These are phyloP conservation scores for Cladosporium sp. DNA, from an alignment of 2,329 filamentous ascomycete genomes.

Conservation along the genomic window DNA sequence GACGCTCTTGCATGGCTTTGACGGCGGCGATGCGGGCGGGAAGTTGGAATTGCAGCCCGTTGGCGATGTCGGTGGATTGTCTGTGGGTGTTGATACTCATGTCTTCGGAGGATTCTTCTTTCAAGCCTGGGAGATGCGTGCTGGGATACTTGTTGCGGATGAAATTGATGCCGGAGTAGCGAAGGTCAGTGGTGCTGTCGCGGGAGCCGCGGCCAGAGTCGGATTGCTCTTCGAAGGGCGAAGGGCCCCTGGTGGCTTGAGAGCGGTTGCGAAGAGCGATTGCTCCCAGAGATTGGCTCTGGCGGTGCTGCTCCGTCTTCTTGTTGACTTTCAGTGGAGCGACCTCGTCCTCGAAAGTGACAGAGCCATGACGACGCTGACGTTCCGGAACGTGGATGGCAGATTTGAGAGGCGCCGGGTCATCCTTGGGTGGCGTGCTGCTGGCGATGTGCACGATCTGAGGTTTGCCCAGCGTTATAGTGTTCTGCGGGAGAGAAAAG, in stretches of 20 bases:
- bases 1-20: conserved; percentile 33
- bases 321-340: conserved; percentile 32
- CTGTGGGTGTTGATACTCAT: conserved; percentile 34
- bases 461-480: conserved; percentile 33
- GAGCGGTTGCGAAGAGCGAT: conserved; percentile 24
- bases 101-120: conserved; percentile 47
- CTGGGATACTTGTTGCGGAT: conserved; percentile 26
- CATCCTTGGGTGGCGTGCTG: conserved; percentile 25
- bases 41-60: conserved; percentile 25
- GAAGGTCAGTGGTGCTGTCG: conserved; percentile 26
- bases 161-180: conserved; percentile 19
- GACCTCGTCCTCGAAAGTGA: conserved; percentile 33
- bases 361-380: conserved; percentile 13
- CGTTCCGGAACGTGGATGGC: conserved; percentile 14
- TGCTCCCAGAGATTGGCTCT: conserved; percentile 15
- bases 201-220: conserved; percentile 18
- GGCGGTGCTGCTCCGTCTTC: conserved; percentile 21
- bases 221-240: conserved; percentile 22
- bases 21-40: conserved; percentile 32
- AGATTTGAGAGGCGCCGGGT: conserved; percentile 18
- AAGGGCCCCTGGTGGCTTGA: conserved; percentile 11
- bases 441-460: conserved; percentile 31
- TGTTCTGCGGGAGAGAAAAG: conserved; percentile 33
- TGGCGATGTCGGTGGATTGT: conserved; percentile 12
- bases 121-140: conserved; percentile 41